Evolutionary conservation across 2,329 filamentous ascomycete species (phyloP), one percentile per base, ranked within the genome.

Genomic region (Chalara sp.): DNA sequence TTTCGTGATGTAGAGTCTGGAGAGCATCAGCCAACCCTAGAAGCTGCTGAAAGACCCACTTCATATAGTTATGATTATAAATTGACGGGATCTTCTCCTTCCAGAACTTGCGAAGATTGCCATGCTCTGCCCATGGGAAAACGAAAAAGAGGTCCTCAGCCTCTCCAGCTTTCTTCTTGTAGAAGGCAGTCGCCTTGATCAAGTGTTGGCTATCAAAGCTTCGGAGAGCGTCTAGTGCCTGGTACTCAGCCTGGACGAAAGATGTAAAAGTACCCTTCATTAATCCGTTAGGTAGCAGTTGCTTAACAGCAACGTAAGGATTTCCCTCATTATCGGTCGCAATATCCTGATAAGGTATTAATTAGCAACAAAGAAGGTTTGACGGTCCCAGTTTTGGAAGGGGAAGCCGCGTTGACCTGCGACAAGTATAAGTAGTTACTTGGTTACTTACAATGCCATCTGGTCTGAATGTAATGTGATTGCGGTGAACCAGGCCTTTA

Each of bases 71-170:
- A 2, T 47, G 21, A 29, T 39, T 33, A 21, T 29, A 21, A 30
- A 47, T 37, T 28, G 45, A 47, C 12, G 45, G 45, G 7, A 8
- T 47, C 32, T 6, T 47, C 45, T 39, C 13, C 45, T 46, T 33
- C 45, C 45, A 47, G 45, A 47, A 47, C 45, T 47, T 37, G 45
- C 45, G 45, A 29, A 47, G 45, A 47, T 39, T 47, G 13, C 45
- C 45, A n/a, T 47, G 45, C 45, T 47, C 45, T 6, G 45, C 45
- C 6, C 6, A 47, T 39, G 45, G 45, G 39, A 47, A 47, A 33
- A 47, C 45, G 32, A 39, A 47, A 47, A 37, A 39, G 30, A 47
- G 45, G 32, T 8, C 12, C 30, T 47, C 45, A 37, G 13, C 13
- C 32, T 47, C 31, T 6, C 45, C 12, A 11, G 45, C 8, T 35